These are phyloP conservation scores for Penicillium frequentans DNA, from an alignment of 2,329 filamentous ascomycete genomes.

Conservation along the genomic window DNA sequence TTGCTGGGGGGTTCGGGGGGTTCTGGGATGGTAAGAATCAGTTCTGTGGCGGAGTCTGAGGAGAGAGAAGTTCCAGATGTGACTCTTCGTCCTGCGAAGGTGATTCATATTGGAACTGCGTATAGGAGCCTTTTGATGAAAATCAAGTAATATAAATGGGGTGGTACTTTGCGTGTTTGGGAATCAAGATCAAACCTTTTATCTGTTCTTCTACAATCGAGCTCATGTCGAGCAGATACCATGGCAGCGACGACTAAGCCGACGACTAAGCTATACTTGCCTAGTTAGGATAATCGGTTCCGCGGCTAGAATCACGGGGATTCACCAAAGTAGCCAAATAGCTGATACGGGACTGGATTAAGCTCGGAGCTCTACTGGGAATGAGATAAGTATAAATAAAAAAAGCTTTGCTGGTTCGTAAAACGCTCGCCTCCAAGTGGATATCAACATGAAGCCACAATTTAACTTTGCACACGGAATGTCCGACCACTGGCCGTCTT, in stretches of 20 bases:
- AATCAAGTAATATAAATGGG: not conserved
- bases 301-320: not conserved
- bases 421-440: slow-evolving; percentile 21
- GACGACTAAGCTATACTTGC: not conserved
- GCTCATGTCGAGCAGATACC: not conserved
- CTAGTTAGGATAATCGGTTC: not conserved
- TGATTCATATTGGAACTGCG: not conserved
- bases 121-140: not conserved
- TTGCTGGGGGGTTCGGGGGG: not conserved
- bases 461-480: slow-evolving; percentile 66
- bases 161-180: not conserved
- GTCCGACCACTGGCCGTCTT: slow-evolving; percentile 97
- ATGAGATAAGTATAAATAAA: not conserved
- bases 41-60: not conserved
- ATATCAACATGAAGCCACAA: slow-evolving; percentile 25
- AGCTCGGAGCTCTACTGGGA: not conserved
- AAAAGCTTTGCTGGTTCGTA: slow-evolving; percentile 21
- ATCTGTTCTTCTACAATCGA: not conserved
- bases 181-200: not conserved
- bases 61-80: slow-evolving; percentile 2
- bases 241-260: not conserved
- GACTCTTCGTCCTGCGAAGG: not conserved
- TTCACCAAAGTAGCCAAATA: not conserved
- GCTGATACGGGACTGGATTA: not conserved
- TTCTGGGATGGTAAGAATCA: not conserved